Evolutionary conservation across 805 yeast genomes (phyloP), one percentile per base, ranked within the genome.

Genomic region (Metschnikowia orientalis): DNA sequence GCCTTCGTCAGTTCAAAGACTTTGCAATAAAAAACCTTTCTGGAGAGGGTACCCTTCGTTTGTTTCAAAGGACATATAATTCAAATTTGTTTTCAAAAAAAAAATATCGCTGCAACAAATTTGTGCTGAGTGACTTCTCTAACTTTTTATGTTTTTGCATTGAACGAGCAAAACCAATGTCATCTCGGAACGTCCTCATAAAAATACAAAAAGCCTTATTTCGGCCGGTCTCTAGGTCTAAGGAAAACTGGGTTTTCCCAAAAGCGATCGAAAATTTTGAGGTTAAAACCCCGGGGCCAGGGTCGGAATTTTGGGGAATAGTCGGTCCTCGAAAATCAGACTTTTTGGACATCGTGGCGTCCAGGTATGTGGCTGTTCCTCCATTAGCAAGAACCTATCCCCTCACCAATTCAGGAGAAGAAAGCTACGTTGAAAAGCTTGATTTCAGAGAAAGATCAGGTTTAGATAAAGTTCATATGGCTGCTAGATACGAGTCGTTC

Each of bases 401-500:
- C 1, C 61, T 62, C 20, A 32, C 45, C 8, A 44, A 49, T 11
- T 36, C 34, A 5, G 38, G 41, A 18, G 54, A 62, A 7, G 51
- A 62, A 22, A 59, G 68, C 8, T 31, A 46, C 11, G 49, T 63
- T 8, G 58, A 53, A 35, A 56, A 51, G 27, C 49, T 65, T 28
- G 57, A 63, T 28, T 63, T 63, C 41, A 47, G 53, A 26, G 67
- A 64, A 15, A 39, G 34, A 18, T 53, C 64, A 1, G 69, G 71
- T 2, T 43, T 62, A 16, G 65, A 60, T 30, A 56, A 51, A 30
- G 84, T 88, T 0, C 95, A 89, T 62, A 48, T 90, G 21, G 79
- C 95, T 32, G 95, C 97, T 1, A 59, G 98, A 32, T 90, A 86
- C 52, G 98, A 90, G 58, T 77, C 76, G 35, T 85, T 75, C 32